Conservation (phyloP, 148 eudicot species). For the Vaccinium darrowii region DNA sequence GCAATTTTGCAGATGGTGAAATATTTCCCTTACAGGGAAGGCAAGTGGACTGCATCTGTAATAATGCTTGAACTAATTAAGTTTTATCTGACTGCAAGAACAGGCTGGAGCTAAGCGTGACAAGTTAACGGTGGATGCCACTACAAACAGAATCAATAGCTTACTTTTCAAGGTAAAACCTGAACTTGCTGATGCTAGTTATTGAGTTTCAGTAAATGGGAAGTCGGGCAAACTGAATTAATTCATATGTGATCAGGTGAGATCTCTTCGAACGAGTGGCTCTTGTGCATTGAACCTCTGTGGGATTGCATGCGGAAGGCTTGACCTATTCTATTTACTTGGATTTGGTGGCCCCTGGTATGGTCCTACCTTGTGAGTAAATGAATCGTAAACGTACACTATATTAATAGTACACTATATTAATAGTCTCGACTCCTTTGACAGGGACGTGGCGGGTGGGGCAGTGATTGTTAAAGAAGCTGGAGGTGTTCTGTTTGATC, state of each 20-base stretch:
- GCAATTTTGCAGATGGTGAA: not conserved
- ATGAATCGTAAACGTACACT: not conserved
- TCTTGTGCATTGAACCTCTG: conserved; percentile 89
- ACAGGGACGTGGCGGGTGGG: conserved; percentile 91
- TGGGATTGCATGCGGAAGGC: conserved; percentile 91
- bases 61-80: not conserved
- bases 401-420: not conserved
- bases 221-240: not conserved
- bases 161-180: conserved; percentile 76
- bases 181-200: not conserved
- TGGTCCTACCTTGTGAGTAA: conserved; percentile 4
- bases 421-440: conserved; percentile 1
- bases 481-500: conserved; percentile 79
- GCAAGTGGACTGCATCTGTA: conserved; percentile 2
- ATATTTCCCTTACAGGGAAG: not conserved
- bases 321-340: conserved; percentile 63
- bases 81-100: conserved; percentile 18
- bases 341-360: conserved; percentile 96
- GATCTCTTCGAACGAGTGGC: conserved; percentile 85
- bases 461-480: conserved; percentile 85
- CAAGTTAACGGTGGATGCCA: conserved; percentile 59
- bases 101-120: conserved; percentile 80
- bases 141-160: conserved; percentile 71
- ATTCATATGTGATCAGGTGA: conserved; percentile 57
- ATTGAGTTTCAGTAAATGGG: not conserved